Evolutionary conservation across 2,329 filamentous ascomycete species (phyloP), one percentile per base, ranked within the genome.

Genomic region (Ceratocystis alfenasii): DNA sequence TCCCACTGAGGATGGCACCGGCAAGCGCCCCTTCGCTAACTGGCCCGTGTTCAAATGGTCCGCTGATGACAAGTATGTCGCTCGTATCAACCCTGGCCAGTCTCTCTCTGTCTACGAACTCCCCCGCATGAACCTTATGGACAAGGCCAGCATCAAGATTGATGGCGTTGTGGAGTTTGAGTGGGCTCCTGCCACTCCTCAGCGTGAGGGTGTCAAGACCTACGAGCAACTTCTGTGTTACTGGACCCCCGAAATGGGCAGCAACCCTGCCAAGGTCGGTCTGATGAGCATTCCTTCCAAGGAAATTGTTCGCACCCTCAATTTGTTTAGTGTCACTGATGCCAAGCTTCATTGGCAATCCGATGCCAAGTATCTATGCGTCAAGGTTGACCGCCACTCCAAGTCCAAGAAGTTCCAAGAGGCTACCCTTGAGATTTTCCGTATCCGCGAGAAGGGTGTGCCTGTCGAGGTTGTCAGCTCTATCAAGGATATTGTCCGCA

Each of bases 11-110:
- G 76, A 77, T 68, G 78, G 78, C 46, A 77, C 76, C 62, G 86
- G 86, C 66, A 77, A 78, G 12, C 90, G 91, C 76, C 96, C 96
- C 83, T 86, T 95, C 71, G 89, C 94, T 74, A 61, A 57, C 46
- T 99, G 94, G 94, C 94, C 94, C 28, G 92, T 93, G 1, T 99
- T 99, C 85, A 99, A 99, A 80, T 99, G 94, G 94, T 97, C 94
- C 36, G 81, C 94, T 2, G 94, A 99, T 74, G 91, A 96, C 78
- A 94, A 95, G 76, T 99, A 96, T 75, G 92, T 97, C 69, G 94
- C 94, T 25, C 87, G 94, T 69, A 86, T 97, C 80, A 90, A 86
- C 69, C 91, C 90, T 70, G 89, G 88, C 70, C 85, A 91, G 71
- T 90, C 89, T 65, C 95, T 99, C 73, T 94, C 90, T 64, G 85